Conservation (phyloP, 2,329 filamentous ascomycete genomes). For the Pseudocercospora crystallina region DNA sequence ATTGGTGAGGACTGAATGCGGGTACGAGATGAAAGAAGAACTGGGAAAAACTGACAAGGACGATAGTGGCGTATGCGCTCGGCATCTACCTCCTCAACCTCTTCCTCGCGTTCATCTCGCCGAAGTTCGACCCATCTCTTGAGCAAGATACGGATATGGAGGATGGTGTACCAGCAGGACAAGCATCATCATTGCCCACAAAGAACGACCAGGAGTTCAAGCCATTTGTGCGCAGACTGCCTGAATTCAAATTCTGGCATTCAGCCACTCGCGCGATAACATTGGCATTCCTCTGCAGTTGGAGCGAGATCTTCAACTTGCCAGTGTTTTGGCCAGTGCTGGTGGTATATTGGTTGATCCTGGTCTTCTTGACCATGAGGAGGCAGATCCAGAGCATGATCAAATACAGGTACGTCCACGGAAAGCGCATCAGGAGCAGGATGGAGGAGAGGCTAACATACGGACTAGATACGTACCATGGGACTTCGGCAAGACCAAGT, state of each 20-base stretch:
- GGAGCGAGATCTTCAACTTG: slow-evolving; percentile 92
- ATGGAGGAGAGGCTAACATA: slow-evolving; percentile 17
- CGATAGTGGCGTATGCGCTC: slow-evolving; percentile 86
- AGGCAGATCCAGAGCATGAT: slow-evolving; percentile 99
- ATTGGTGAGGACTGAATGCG: slow-evolving; percentile 64
- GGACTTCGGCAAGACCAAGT: slow-evolving; percentile 42
- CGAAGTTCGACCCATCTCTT: slow-evolving; percentile 97
- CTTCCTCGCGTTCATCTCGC: slow-evolving; percentile 96
- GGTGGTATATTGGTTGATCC: slow-evolving; percentile 97
- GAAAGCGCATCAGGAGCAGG: background rate
- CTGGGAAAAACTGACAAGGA: background rate
- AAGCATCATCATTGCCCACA: slow-evolving; percentile 75
- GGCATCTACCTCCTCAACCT: slow-evolving; percentile 99
- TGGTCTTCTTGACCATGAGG: slow-evolving; percentile 95
- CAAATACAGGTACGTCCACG: slow-evolving; percentile 88
- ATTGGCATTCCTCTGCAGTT: slow-evolving; percentile 84
- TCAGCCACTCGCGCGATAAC: slow-evolving; percentile 82
- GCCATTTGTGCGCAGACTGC: slow-evolving; percentile 91
- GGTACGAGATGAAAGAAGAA: background rate
- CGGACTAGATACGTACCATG: slow-evolving; percentile 38
- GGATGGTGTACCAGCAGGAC: slow-evolving; percentile 64
- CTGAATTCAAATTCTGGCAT: slow-evolving; percentile 99
- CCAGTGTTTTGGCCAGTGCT: slow-evolving; percentile 99
- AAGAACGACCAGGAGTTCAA: slow-evolving; percentile 98
- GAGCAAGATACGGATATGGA: slow-evolving; percentile 96